phyloP scores from a whole-genome alignment of 129 eudicot genomes.

The Flaveria robusta region DNA sequence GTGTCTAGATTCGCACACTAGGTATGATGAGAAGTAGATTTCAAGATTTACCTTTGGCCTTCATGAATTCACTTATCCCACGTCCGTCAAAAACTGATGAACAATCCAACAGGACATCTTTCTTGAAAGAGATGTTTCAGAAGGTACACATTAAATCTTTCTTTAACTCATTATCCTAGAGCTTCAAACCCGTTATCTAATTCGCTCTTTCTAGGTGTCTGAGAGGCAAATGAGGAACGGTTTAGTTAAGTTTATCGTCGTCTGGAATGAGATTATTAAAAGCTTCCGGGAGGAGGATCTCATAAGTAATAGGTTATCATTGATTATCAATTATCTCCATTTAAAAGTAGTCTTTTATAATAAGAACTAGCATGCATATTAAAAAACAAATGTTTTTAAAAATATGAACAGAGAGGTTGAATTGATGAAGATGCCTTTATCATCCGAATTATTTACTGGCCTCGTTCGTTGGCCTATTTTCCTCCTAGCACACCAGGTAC shows the following conservation, averaged over 20 bases:
- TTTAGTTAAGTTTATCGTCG: conserved; percentile 66
- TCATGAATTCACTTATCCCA: conserved; percentile 68
- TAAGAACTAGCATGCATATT: conserved; percentile 6
- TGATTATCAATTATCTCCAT: conserved; percentile 22
- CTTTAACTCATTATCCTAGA: conserved; percentile 1
- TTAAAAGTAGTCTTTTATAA: conserved; percentile 1
- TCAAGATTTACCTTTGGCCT: conserved; percentile 71
- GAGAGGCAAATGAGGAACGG: conserved; percentile 58
- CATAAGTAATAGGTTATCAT: conserved; percentile 83
- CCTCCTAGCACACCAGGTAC: conserved; percentile 88
- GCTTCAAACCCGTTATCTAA: neutral
- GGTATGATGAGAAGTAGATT: conserved; percentile 91
- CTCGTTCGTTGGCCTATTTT: conserved; percentile 86
- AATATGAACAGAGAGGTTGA: conserved; percentile 76
- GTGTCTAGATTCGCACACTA: conserved; percentile 74
- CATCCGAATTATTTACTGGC: conserved; percentile 71
- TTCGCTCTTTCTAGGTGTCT: conserved; percentile 46
- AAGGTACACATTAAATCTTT: conserved; percentile 44
- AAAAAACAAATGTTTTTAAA: conserved; percentile 15
- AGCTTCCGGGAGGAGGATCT: conserved; percentile 97
- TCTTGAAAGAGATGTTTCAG: conserved; percentile 50
- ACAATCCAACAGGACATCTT: conserved; percentile 48
- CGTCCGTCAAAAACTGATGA: conserved; percentile 49
- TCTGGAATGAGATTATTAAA: conserved; percentile 89
- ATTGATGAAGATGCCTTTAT: conserved; percentile 89